These are phyloP conservation scores for Saccharomycopsis fibuligera DNA, from an alignment of 805 yeast genomes.

Conservation along the genomic window DNA sequence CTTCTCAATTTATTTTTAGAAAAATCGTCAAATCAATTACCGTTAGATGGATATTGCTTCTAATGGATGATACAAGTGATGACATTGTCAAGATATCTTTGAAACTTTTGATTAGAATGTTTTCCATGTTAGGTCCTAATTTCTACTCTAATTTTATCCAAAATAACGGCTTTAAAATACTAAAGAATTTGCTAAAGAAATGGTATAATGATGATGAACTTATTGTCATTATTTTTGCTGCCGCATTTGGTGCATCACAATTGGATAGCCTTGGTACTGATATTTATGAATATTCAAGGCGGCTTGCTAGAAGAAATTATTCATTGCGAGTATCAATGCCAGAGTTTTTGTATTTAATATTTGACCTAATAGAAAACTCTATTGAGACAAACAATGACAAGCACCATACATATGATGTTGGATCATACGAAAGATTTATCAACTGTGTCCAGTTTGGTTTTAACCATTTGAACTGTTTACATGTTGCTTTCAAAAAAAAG, in stretches of 20 bases:
- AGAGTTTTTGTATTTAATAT: slow-evolving; percentile 34
- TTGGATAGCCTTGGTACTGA: slow-evolving; percentile 18
- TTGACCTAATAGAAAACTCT: slow-evolving; percentile 29
- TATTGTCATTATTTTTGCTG: slow-evolving; percentile 31
- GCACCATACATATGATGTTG: slow-evolving; percentile 21
- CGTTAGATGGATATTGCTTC: slow-evolving; percentile 58
- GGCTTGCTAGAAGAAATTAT: slow-evolving; percentile 21
- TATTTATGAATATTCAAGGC: slow-evolving; percentile 22
- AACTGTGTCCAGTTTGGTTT: slow-evolving; percentile 29
- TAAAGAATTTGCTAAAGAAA: slow-evolving; percentile 38
- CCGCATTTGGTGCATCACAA: slow-evolving; percentile 40
- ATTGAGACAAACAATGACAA: slow-evolving; percentile 14
- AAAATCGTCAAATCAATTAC: slow-evolving; percentile 49
- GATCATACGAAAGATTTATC: slow-evolving; percentile 27
- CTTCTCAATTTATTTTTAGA: slow-evolving; percentile 29
- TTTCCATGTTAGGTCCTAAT: slow-evolving; percentile 40
- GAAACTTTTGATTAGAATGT: slow-evolving; percentile 44
- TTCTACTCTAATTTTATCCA: slow-evolving; percentile 44
- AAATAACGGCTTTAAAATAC: slow-evolving; percentile 45
- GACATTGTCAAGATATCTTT: slow-evolving; percentile 30
- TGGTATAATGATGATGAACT: slow-evolving; percentile 47
- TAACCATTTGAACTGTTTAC: slow-evolving; percentile 27
- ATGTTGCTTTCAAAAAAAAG: slow-evolving; percentile 29
- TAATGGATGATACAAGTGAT: slow-evolving; percentile 35
- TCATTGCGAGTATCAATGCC: slow-evolving; percentile 33